Base-by-base conservation (phyloP, 257 asterid species). In the Henckelia pumila region DNA sequence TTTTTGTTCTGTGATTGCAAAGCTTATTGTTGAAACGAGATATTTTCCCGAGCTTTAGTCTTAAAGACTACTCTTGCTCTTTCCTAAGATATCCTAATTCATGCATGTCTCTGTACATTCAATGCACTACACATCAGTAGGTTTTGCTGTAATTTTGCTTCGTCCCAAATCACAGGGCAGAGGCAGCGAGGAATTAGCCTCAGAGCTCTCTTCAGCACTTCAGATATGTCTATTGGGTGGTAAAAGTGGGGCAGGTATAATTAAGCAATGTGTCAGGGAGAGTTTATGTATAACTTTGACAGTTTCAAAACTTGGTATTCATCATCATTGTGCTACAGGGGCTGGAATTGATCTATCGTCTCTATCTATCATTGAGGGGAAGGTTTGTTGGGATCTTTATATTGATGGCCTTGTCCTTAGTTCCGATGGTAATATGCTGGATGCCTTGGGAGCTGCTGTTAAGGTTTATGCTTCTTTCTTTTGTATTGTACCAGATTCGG, bases 321-420 rank as follows among this genome's bases (percentile, higher is more conserved):
- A 23, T 19, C n/a, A 50, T 22, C 68, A 40, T 61, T 65, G 60
- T 52, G 57, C 49, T 68, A 66, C 88, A 92, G 97, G 95, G 67
- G 95, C 96, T 76, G 95, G 94, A 61, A 89, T 93, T 35, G 92
- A 89, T 76, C 95, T 84, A 63, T 79, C 89, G 4, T 88, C 97
- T 66, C 80, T 93, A 67, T 84, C 83, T 67, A 84, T 90, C 69
- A 87, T 88, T 61, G 83, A 81, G 59, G 97, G 97, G 73, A 89
- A 89, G 78, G 88, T 86, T 65, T 93, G 97, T 79, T 93, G 97
- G 98, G 95, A 89, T 83, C 95, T 93, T 59, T 89, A 93, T 57
- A 84, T 89, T 47, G 98, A 93, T 61, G 89, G 89, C 62, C 93
- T 92, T 56, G 90, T 92, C 5, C 83, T 92, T 71, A 88, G 95